phyloP scores from a whole-genome alignment of 2,329 filamentous ascomycete genomes.

The Trichocomaceae sp. region DNA sequence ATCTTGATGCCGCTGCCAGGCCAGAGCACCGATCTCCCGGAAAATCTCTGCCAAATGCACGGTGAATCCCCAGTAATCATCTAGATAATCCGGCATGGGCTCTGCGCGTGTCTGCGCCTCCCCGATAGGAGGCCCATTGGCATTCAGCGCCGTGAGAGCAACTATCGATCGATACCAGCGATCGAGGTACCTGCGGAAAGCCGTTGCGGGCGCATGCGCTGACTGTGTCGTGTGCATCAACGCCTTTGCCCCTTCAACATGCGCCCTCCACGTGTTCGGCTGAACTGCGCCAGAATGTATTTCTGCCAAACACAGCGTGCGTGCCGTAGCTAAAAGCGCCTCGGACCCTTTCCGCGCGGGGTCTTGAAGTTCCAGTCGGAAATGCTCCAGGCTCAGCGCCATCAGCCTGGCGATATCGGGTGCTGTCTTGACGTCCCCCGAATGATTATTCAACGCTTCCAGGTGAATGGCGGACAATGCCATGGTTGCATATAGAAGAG shows the following conservation, averaged over 20 bases:
- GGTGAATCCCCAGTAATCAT: constrained; percentile 40
- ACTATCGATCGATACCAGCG: constrained; percentile 39
- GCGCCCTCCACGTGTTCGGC: constrained; percentile 37
- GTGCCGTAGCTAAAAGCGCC: constrained; percentile 36
- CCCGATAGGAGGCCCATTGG: constrained; percentile 32
- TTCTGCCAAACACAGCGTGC: constrained; percentile 39
- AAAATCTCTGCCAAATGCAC: constrained; percentile 34
- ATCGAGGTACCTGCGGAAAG: constrained; percentile 33
- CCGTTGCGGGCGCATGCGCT: constrained; percentile 23
- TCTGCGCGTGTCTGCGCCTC: constrained; percentile 17
- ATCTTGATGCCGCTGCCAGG: constrained; percentile 25
- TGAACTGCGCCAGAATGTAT: constrained; percentile 37
- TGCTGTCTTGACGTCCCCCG: constrained; percentile 31
- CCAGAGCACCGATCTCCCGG: constrained; percentile 33
- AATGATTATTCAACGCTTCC: constrained; percentile 30
- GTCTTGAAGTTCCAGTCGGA: constrained; percentile 34
- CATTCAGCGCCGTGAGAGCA: constrained; percentile 36
- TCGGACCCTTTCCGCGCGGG: constrained; percentile 26
- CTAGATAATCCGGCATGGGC: constrained; percentile 30
- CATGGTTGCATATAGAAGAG: constrained; percentile 38
- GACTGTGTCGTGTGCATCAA: constrained; percentile 26
- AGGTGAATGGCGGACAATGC: constrained; percentile 40
- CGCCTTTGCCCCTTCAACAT: constrained; percentile 38
- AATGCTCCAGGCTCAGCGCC: constrained; percentile 36
- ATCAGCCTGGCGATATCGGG: constrained; percentile 35